Percentiles rank a stretch among this genome's conserved stretches.
phyloP scores from a whole-genome alignment of 805 yeast species.

The Kazachstania kunashirensis region DNA sequence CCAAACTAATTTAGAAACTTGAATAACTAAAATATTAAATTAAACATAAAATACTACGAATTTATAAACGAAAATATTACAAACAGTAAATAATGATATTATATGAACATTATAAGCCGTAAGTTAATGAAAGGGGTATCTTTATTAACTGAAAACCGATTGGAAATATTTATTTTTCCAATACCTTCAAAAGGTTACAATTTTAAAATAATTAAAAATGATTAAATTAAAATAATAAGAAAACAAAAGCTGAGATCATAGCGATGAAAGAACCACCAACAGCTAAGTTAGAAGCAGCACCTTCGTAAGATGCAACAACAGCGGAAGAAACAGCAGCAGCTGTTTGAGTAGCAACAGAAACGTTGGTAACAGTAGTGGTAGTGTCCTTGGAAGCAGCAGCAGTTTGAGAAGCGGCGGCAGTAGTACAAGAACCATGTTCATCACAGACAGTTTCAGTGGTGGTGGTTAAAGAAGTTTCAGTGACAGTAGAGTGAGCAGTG shows the following conservation, averaged over 20 bases:
- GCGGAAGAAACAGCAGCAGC: conserved; percentile 1
- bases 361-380: conserved; percentile 1
- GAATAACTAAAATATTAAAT: background rate
- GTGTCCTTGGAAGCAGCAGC: background rate
- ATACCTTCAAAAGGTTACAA: conserved; percentile 1
- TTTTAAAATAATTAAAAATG: background rate
- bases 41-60: conserved; percentile 1
- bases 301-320: background rate
- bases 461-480: background rate
- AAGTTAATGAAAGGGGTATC: conserved; percentile 3
- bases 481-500: conserved; percentile 2
- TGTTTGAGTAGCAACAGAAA: conserved; percentile 1
- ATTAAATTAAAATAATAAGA: conserved; percentile 3
- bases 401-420: background rate
- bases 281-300: conserved; percentile 6
- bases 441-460: background rate
- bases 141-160: conserved; percentile 3
- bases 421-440: background rate
- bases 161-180: background rate
- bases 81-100: background rate
- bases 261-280: conserved; percentile 5
- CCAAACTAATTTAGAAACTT: background rate
- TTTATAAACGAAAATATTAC: conserved; percentile 4
- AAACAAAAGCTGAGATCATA: conserved; percentile 4
- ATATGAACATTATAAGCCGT: background rate